Conservation (phyloP, 371 early-diverging fungal genomes). For the Actinomortierella ambigua region DNA sequence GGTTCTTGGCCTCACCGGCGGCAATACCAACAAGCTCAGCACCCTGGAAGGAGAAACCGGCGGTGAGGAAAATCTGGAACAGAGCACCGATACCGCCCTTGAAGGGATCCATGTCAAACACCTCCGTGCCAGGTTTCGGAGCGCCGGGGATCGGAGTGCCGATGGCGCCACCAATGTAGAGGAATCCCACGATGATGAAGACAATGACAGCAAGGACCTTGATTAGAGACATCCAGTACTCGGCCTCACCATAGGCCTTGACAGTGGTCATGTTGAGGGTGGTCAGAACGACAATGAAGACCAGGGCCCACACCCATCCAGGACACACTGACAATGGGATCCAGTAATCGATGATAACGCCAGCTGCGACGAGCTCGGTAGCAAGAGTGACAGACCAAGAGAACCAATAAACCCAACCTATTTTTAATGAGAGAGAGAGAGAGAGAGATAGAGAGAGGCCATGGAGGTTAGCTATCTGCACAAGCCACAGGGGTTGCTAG, state of each 20-base stretch:
- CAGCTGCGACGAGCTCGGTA: constrained; percentile 74
- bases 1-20: constrained; percentile 78
- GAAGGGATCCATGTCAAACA: constrained; percentile 75
- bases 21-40: constrained; percentile 80
- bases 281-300: constrained; percentile 42
- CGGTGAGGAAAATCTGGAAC: constrained; percentile 73
- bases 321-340: constrained; percentile 55
- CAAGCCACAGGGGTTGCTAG: too few relatives aligned
- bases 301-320: constrained; percentile 45
- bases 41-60: constrained; percentile 91
- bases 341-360: constrained; percentile 77
- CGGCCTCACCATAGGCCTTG: constrained; percentile 61
- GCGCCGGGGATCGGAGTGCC: constrained; percentile 55
- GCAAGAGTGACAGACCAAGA: constrained; percentile 87
- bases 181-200: constrained; percentile 78
- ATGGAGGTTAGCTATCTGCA: too few relatives aligned
- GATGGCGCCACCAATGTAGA: constrained; percentile 67
- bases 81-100: constrained; percentile 71
- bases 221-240: constrained; percentile 64
- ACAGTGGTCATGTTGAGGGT: constrained; percentile 44
- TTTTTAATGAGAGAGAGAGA: too few relatives aligned
- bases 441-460: too few relatives aligned
- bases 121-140: constrained; percentile 31
- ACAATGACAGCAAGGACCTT: constrained; percentile 65
- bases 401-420: constrained; percentile 74